These are phyloP conservation scores for Sarocladium brachiariae DNA, from an alignment of 2,329 filamentous ascomycete species.

Conservation along the genomic window DNA sequence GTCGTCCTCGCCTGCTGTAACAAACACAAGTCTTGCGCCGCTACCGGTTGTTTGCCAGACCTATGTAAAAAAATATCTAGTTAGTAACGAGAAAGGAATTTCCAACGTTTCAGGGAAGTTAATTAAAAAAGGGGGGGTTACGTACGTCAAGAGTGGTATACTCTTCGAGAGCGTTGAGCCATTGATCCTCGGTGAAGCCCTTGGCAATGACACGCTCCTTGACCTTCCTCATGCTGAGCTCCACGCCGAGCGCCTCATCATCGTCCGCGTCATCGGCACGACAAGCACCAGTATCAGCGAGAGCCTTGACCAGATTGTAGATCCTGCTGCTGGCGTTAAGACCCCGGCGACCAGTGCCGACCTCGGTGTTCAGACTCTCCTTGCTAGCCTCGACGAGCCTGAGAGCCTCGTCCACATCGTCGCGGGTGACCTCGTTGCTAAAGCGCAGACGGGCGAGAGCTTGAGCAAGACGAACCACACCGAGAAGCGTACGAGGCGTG, in stretches of 20 bases:
- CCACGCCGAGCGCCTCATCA: constrained; percentile 46
- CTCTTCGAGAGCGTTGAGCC: constrained; percentile 78
- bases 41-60: constrained; percentile 73
- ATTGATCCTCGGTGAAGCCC: constrained; percentile 93
- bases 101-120: not conserved
- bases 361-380: constrained; percentile 75
- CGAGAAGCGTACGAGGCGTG: constrained; percentile 86
- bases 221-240: constrained; percentile 82
- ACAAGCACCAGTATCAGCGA: constrained; percentile 82
- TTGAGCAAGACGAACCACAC: constrained; percentile 87
- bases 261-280: constrained; percentile 62
- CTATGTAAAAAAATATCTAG: too few relatives aligned
- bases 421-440: constrained; percentile 73
- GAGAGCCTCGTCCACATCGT: constrained; percentile 93
- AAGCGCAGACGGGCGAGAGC: constrained; percentile 90
- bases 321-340: constrained; percentile 83
- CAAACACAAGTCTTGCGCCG: constrained; percentile 64
- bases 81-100: too few relatives aligned
- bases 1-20: constrained; percentile 50
- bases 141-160: constrained; percentile 86
- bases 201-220: constrained; percentile 89
- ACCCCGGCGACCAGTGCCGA: constrained; percentile 51
- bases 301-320: constrained; percentile 85
- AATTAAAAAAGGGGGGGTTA: constrained; percentile 22
- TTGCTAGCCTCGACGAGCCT: constrained; percentile 90